Evolutionary conservation across 768 basidiomycete species (phyloP).

Genomic region (Boletus subparvulus): DNA sequence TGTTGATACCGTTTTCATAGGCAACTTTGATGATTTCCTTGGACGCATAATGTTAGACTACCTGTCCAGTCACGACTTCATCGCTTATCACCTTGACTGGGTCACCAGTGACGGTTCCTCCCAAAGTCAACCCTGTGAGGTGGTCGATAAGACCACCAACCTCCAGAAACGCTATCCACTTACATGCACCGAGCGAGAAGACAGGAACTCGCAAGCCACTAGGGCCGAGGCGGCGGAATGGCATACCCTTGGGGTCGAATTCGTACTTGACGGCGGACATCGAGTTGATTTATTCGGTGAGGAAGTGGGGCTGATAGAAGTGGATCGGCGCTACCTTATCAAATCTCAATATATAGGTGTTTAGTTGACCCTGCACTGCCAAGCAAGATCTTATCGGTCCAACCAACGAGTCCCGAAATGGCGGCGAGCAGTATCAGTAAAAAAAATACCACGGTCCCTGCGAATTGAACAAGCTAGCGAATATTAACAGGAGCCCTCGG

Average conservation of each 20-base stretch:
- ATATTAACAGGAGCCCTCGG: not conserved
- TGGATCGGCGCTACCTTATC: not conserved
- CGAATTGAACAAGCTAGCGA: not conserved
- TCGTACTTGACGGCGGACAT: conserved; percentile 32
- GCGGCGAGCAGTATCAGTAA: not conserved
- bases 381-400: conserved; percentile 14
- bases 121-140: conserved; percentile 44
- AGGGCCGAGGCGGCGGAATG: conserved; percentile 43
- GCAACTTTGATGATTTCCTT: conserved; percentile 56
- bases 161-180: not conserved
- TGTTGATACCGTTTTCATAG: conserved; percentile 52
- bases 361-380: conserved; percentile 1
- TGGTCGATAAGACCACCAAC: not conserved
- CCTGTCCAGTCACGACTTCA: not conserved
- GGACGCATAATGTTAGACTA: not conserved
- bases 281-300: not conserved
- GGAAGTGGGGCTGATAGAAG: not conserved
- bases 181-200: conserved; percentile 54
- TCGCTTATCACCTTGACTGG: conserved; percentile 44
- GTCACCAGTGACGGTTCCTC: conserved; percentile 48
- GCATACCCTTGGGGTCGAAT: conserved; percentile 41
- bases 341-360: conserved; percentile 16
- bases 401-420: not conserved
- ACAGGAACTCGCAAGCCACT: conserved; percentile 50
- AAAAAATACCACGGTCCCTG: not conserved